A percentile compares a stretch with the other conserved stretches of the same genome.
Evolutionary conservation across 2,329 filamentous ascomycete species (phyloP).

Genomic region (Clarireedia sp.): DNA sequence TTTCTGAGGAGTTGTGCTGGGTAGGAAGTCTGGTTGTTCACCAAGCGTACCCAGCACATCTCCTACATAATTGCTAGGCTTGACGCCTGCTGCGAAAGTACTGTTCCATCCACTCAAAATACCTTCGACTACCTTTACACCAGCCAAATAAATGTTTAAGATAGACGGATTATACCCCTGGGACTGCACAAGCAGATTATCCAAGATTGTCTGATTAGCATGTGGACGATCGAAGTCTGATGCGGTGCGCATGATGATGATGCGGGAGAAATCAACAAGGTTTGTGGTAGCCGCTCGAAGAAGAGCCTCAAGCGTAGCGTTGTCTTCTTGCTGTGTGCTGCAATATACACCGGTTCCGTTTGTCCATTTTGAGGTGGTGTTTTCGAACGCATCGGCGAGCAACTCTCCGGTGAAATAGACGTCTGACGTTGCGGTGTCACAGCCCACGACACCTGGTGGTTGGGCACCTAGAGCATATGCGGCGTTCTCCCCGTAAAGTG

Average conservation of each 20-base stretch:
- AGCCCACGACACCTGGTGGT: constrained; percentile 37
- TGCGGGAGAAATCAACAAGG: constrained; percentile 54
- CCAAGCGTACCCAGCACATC: constrained; percentile 64
- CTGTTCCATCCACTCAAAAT: constrained; percentile 53
- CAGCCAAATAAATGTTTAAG: constrained; percentile 56
- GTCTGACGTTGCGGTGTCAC: constrained; percentile 60
- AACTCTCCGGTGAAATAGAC: constrained; percentile 60
- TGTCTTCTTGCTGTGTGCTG: constrained; percentile 64
- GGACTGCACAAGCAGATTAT: constrained; percentile 41
- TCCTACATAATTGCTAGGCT: constrained; percentile 56
- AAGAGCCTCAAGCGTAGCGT: constrained; percentile 56
- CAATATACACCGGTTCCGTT: constrained; percentile 61
- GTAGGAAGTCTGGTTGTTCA: constrained; percentile 30
- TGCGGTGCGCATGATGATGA: constrained; percentile 58
- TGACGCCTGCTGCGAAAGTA: constrained; percentile 48
- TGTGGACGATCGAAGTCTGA: constrained; percentile 64
- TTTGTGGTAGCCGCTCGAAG: constrained; percentile 48
- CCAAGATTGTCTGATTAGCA: constrained; percentile 43
- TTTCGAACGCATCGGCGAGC: constrained; percentile 54
- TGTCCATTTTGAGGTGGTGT: constrained; percentile 53
- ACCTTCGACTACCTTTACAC: constrained; percentile 52
- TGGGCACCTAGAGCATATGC: constrained; percentile 1
- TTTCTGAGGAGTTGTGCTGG: neutral
- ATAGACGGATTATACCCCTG: constrained; percentile 52
- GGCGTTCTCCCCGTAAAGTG: constrained; percentile 34